Conservation (phyloP, 129 eudicot species). For the Apium graveolens region DNA sequence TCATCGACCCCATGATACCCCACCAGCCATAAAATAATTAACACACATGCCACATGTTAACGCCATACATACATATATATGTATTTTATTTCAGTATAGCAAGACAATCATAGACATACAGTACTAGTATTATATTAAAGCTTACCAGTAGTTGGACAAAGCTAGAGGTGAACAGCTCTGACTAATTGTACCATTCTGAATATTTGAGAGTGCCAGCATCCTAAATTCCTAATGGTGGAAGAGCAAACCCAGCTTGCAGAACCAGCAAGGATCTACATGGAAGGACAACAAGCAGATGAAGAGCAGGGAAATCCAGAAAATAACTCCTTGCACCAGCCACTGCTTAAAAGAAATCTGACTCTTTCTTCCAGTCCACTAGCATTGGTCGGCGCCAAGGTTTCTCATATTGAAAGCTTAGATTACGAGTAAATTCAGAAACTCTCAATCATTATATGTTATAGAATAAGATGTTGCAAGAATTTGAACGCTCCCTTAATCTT, state of each 20-base stretch:
- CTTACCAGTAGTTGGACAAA: conserved; percentile 1
- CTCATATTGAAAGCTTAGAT: conserved; percentile 76
- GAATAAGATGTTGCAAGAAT: background rate
- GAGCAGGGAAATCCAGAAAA: conserved; percentile 43
- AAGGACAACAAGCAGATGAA: conserved; percentile 29
- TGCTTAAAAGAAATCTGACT: conserved; percentile 49
- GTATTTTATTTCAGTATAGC: conserved; percentile 4
- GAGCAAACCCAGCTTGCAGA: conserved; percentile 22
- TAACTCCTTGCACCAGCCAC: conserved; percentile 42
- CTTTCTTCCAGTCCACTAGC: conserved; percentile 63
- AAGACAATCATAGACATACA: conserved; percentile 8
- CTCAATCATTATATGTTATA: background rate
- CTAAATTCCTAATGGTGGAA: conserved; percentile 32
- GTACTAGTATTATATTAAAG: conserved; percentile 1
- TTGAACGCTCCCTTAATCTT: background rate
- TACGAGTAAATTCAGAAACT: conserved; percentile 56
- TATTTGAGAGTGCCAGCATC: conserved; percentile 8
- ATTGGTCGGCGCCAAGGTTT: conserved; percentile 77
- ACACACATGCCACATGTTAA: background rate
- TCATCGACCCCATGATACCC: background rate
- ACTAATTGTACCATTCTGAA: conserved; percentile 8
- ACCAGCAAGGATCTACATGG: conserved; percentile 18
- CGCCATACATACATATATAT: background rate
- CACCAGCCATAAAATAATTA: background rate
- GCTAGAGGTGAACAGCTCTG: conserved; percentile 4